phyloP scores from a whole-genome alignment of 208 protist genomes.

The Leishmania tropica region DNA sequence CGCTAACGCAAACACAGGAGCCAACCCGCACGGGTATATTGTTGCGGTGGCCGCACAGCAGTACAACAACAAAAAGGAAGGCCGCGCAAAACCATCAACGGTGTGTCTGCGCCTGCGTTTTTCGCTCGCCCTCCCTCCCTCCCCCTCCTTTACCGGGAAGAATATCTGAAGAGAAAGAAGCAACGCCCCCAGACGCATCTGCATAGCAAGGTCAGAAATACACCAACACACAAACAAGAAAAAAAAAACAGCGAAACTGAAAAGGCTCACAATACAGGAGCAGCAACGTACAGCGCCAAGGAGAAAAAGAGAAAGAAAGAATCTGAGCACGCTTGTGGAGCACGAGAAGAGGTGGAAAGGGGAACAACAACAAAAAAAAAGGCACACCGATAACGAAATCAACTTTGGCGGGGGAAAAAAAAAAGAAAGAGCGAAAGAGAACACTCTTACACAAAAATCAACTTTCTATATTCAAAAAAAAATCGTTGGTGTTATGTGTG shows the following conservation, averaged over 20 bases:
- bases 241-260: not conserved
- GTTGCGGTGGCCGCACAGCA: not conserved
- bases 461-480: not conserved
- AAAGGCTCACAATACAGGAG: not conserved
- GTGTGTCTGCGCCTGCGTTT: not conserved
- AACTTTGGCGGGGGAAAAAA: not conserved
- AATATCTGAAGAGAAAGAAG: not conserved
- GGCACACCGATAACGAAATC: not conserved
- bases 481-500: not conserved
- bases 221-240: not conserved
- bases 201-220: no score
- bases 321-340: no score
- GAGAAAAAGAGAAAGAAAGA: no score
- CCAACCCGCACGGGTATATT: not conserved
- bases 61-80: not conserved
- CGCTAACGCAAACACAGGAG: not conserved
- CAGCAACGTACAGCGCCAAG: no score
- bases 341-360: no score
- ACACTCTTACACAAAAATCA: not conserved
- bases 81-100: not conserved
- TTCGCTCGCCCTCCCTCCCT: not conserved
- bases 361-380: no score
- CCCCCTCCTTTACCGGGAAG: no score
- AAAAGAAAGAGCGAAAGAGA: not conserved
- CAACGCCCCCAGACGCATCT: not conserved